Conservation (phyloP, 2,329 filamentous ascomycete species). For the Trichoderma sp. region DNA sequence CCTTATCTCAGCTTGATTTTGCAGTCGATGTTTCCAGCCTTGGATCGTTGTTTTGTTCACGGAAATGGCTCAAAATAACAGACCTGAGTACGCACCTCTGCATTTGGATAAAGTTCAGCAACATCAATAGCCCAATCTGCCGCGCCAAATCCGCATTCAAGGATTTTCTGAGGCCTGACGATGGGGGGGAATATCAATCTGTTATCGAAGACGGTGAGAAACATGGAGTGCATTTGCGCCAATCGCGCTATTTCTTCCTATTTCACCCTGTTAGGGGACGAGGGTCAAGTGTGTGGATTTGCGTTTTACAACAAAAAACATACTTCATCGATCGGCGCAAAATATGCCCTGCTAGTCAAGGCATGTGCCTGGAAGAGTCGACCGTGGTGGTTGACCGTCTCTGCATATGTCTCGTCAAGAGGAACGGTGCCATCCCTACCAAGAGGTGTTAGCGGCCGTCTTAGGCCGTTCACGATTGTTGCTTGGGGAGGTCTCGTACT, state of each 20-base stretch:
- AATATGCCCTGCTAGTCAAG: constrained; percentile 61
- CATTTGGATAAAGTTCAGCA: constrained; percentile 60
- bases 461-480: neutral
- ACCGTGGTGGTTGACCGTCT: constrained; percentile 58
- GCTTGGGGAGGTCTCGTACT: constrained; percentile 28
- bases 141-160: constrained; percentile 73
- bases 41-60: neutral
- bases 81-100: constrained; percentile 50
- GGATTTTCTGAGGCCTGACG: constrained; percentile 52
- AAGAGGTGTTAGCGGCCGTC: constrained; percentile 5
- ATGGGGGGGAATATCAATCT: constrained; percentile 69
- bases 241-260: constrained; percentile 68
- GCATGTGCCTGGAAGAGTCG: constrained; percentile 66
- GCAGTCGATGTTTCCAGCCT: neutral
- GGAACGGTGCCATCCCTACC: constrained; percentile 47
- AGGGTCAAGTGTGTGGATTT: neutral
- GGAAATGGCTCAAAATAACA: neutral
- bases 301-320: constrained; percentile 21
- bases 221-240: constrained; percentile 59
- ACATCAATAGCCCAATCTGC: constrained; percentile 68
- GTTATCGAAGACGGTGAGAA: constrained; percentile 62
- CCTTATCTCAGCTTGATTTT: neutral
- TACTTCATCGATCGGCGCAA: constrained; percentile 70
- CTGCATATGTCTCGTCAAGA: constrained; percentile 56
- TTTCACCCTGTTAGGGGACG: neutral